Evolutionary conservation across 2,329 filamentous ascomycete genomes (phyloP), one percentile per base, ranked within the genome.

Genomic region (Neopestalotiopsis rosae): DNA sequence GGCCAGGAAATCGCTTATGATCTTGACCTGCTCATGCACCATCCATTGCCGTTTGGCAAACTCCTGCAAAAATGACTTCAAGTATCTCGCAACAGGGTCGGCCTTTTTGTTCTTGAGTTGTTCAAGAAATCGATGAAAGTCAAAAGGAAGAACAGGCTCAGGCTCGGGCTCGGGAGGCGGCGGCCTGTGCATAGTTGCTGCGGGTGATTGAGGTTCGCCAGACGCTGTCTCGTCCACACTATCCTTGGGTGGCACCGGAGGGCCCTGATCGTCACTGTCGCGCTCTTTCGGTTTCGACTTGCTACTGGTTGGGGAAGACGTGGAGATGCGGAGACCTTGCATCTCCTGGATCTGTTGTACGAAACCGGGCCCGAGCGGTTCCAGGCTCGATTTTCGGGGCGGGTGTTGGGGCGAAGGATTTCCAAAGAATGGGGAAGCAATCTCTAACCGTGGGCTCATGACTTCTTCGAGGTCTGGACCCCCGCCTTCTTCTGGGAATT

Each of bases 1-100:
- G 59, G 94, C 91, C 62, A 99, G 85, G 74, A 99, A 99, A 79
- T 99, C 97, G 73, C 94, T 90, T 70, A 99, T 97, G 71, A 99
- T 98, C 82, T 99, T 99, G 78, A 98, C 96, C 80, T 99, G 96
- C 82, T 99, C 96, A 79, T 99, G 96, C 6, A 98, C 96, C 93
- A 97, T 97, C 96, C 96, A 99, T 81, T 98, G 96, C 74, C 95
- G 94, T 84, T 98, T 99, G 45, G 91, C 94, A 81, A 99, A 99
- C 79, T 99, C 97, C 63, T 90, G 90, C 38, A 99, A 83, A 76
- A 99, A 99, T 0, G 96, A 98, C 72, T 97, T 93, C 61, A 99
- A 86, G 77, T 98, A 99, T 72, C 95, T 92, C 5, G 97, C 97
- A 2, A 99, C 95, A 1, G 97, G 96, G 76, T 99, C 97, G n/a